Evolutionary conservation across 1,284 basidiomycete species (phyloP), one percentile per base, ranked within the genome.

Genomic region (Irpex sp.): DNA sequence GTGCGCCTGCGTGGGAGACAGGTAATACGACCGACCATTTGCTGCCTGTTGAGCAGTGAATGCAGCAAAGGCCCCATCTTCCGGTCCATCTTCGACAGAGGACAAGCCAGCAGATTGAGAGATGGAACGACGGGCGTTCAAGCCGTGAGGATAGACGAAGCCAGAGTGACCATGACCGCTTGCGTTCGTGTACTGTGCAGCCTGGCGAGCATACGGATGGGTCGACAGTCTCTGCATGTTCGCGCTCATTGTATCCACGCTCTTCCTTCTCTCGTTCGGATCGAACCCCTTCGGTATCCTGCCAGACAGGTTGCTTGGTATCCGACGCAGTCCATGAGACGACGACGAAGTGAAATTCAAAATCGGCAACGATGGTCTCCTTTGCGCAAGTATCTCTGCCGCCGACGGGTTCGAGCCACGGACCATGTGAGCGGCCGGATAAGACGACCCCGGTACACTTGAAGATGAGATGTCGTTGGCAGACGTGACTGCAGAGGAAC

Each of bases 161-260:
- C 49, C 49, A 50, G n/a, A 8, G 7, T n/a, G 49, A 7, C 49
- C 33, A 35, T 55, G 53, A 15, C 53, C 31, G 11, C 33, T 26
- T 2, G 19, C 53, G 7, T 26, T 51, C 2, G 21, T 26, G 83
- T 83, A 8, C 82, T 82, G 62, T 80, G 77, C 43, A 7, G 86
- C 86, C 47, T 86, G 72, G 51, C 77, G 77, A 21, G 87, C 87
- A 66, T 84, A 90, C 0, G 89, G 88, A 65, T 90, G 87, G 31
- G 74, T 74, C 33, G 81, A 78, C 19, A 90, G 79, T n/a, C 86
- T 81, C 66, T 82, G 80, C 53, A 86, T 78, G 68, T 81, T 84
- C 54, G 82, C 78, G 68, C 88, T 87, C 66, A 89, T 61, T 62
- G 53, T 63, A 59, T 66, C 62, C 17, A 66, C 65, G 26, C 63